These are phyloP conservation scores for Mucor ambiguus DNA, from an alignment of 371 early-diverging fungal genomes.

Conservation along the genomic window DNA sequence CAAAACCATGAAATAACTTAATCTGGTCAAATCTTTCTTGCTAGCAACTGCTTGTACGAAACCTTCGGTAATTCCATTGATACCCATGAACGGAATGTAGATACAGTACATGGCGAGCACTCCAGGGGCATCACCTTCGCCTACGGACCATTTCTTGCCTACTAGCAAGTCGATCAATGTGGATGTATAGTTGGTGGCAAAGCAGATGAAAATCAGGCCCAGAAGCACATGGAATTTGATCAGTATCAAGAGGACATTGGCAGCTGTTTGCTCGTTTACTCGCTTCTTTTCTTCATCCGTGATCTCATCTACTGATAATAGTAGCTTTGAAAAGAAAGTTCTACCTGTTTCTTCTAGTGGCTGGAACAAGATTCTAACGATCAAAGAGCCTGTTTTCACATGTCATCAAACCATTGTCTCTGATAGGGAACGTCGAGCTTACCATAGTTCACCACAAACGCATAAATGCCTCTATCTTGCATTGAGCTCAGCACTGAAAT, in stretches of 20 bases:
- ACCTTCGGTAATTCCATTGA: constrained; percentile 95
- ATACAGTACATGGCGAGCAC: constrained; percentile 79
- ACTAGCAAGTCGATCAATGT: constrained; percentile 74
- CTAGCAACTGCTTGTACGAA: constrained; percentile 89
- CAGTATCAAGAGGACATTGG: constrained; percentile 61
- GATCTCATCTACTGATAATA: constrained; percentile 21
- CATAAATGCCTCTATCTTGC: constrained; percentile 80
- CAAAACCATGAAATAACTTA: constrained; percentile 75
- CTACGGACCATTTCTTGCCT: constrained; percentile 62
- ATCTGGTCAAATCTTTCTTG: constrained; percentile 55
- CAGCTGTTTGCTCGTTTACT: constrained; percentile 36
- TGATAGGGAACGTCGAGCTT: constrained; percentile 3
- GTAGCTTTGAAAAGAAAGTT: constrained; percentile 74
- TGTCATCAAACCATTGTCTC: neutral
- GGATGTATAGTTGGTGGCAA: constrained; percentile 85
- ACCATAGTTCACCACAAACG: constrained; percentile 87
- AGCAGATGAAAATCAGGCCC: constrained; percentile 78
- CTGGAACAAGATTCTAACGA: constrained; percentile 89
- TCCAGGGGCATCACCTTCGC: constrained; percentile 49
- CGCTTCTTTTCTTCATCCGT: constrained; percentile 10
- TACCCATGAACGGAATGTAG: constrained; percentile 92
- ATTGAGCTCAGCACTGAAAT: constrained; percentile 64
- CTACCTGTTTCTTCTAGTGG: constrained; percentile 93
- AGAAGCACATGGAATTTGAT: constrained; percentile 79
- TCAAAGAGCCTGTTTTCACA: constrained; percentile 70